phyloP scores from a whole-genome alignment of 2,329 filamentous ascomycete species.

The Fusarium graminum region DNA sequence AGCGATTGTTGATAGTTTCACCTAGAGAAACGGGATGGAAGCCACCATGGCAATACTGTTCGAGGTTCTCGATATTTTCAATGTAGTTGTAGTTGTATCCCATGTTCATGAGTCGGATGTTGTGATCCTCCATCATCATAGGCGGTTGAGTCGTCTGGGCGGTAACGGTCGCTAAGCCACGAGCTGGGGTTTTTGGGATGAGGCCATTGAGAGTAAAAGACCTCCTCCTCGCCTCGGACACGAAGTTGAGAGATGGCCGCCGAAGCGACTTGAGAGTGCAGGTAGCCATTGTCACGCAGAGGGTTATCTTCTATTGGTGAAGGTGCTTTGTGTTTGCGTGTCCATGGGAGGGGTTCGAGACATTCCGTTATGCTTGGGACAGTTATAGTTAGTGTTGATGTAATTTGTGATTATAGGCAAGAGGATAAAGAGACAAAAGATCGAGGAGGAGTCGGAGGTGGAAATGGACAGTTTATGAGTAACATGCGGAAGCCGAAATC shows the following conservation, averaged over 20 bases:
- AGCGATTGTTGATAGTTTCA: conserved; percentile 44
- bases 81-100: conserved; percentile 44
- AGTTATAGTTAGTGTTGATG: background rate
- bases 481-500: conserved; percentile 33
- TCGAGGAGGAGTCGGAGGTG: background rate
- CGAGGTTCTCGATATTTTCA: conserved; percentile 43
- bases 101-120: conserved; percentile 37
- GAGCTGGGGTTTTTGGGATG: conserved; percentile 34
- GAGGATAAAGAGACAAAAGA: conserved; percentile 1
- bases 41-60: conserved; percentile 39
- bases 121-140: conserved; percentile 38
- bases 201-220: conserved; percentile 23
- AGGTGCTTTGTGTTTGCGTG: conserved; percentile 20
- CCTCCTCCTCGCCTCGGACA: conserved; percentile 32
- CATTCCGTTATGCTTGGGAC: conserved; percentile 24
- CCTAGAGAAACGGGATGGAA: conserved; percentile 41
- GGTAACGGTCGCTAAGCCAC: conserved; percentile 33
- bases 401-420: conserved; percentile 15
- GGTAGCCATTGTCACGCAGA: conserved; percentile 33
- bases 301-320: conserved; percentile 27
- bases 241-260: conserved; percentile 34
- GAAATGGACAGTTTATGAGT: conserved; percentile 18
- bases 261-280: conserved; percentile 42
- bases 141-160: conserved; percentile 33
- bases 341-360: conserved; percentile 17